Conservation (phyloP, 163 green algal genomes). For the Scenedesmus sp. region DNA sequence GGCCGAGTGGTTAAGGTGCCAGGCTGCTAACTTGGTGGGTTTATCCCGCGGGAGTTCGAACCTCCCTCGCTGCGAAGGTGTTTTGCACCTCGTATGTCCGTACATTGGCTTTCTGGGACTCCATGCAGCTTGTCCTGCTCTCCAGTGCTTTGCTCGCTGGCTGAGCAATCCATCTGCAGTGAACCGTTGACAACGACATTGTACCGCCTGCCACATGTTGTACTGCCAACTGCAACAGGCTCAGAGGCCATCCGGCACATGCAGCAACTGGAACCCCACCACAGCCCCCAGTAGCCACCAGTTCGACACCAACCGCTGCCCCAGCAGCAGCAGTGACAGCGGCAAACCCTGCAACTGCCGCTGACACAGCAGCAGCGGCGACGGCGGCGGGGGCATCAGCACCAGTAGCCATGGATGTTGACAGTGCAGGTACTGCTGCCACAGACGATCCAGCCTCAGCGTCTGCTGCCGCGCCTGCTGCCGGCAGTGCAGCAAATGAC, state of each 20-base stretch:
- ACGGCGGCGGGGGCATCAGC: neutral
- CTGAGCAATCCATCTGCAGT: neutral
- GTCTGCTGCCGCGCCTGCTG: neutral
- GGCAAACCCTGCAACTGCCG: neutral
- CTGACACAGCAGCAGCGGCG: neutral
- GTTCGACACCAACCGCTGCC: neutral
- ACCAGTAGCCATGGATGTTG: slow-evolving; percentile 33
- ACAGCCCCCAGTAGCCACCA: neutral
- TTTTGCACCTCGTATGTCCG: neutral
- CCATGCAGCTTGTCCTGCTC: neutral
- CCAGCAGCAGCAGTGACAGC: neutral
- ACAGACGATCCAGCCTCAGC: neutral
- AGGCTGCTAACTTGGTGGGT: slow-evolving; percentile 8
- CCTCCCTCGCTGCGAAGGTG: slow-evolving; percentile 27
- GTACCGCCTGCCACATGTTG: neutral
- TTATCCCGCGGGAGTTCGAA: slow-evolving; percentile 33
- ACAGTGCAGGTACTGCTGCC: neutral
- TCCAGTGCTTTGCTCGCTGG: neutral
- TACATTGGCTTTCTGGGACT: neutral
- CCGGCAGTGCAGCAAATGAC: neutral
- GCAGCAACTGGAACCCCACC: neutral
- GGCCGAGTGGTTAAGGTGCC: slow-evolving; percentile 12
- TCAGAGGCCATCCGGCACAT: neutral
- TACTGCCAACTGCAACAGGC: neutral
- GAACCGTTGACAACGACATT: neutral